A percentile compares a stretch with the other conserved stretches of the same genome.
These are phyloP conservation scores for Didymella sp. DNA, from an alignment of 2,329 filamentous ascomycete species.

Conservation along the genomic window DNA sequence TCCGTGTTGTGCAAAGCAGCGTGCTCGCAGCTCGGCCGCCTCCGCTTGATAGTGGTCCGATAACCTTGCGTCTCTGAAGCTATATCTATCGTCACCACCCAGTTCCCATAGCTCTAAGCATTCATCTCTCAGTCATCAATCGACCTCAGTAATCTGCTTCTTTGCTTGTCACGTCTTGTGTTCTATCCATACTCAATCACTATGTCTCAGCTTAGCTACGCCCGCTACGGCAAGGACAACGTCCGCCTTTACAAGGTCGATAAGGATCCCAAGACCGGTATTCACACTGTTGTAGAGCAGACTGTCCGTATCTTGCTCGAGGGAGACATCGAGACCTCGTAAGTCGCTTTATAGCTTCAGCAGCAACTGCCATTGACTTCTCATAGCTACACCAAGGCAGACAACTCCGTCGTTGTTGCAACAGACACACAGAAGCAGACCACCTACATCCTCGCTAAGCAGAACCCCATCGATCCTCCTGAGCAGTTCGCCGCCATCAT, in stretches of 20 bases:
- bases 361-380: constrained; percentile 24
- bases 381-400: constrained; percentile 82
- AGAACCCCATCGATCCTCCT: constrained; percentile 88
- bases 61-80: constrained; percentile 34
- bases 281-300: constrained; percentile 91
- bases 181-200: constrained; percentile 20
- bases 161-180: not conserved
- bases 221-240: constrained; percentile 94
- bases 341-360: constrained; percentile 44
- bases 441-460: constrained; percentile 87
- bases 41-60: constrained; percentile 41
- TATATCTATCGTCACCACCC: constrained; percentile 41
- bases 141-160: constrained; percentile 6
- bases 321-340: constrained; percentile 87
- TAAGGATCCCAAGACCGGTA: constrained; percentile 74
- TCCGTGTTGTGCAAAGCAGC: constrained; percentile 35
- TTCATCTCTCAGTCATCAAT: constrained; percentile 18
- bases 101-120: constrained; percentile 24
- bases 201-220: constrained; percentile 60
- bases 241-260: constrained; percentile 97
- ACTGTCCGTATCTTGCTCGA: constrained; percentile 92
- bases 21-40: constrained; percentile 40
- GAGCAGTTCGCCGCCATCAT: constrained; percentile 89
- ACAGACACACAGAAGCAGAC: constrained; percentile 99
- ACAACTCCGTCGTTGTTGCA: constrained; percentile 94